Percentiles rank a stretch among this genome's conserved stretches.
phyloP scores from a whole-genome alignment of 2,329 filamentous ascomycete species.

The Emergomyces orientalis region DNA sequence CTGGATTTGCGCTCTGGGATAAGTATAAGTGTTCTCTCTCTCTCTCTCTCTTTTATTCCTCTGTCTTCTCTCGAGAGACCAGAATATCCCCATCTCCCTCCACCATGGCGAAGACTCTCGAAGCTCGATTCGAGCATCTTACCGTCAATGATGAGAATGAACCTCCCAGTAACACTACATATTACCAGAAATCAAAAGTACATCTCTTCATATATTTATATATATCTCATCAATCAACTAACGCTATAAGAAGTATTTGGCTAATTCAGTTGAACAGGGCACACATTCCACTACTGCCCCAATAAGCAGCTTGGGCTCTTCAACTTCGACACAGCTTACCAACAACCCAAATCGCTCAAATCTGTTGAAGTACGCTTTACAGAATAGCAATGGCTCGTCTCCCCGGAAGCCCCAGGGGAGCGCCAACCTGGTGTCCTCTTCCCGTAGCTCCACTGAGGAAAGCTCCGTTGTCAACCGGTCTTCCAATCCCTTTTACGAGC shows the following conservation, averaged over 20 bases:
- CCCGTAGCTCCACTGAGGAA: slow-evolving; percentile 42
- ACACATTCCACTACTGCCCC: slow-evolving; percentile 35
- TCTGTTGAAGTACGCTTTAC: slow-evolving; percentile 75
- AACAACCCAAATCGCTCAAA: slow-evolving; percentile 59
- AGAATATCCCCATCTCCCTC: background rate
- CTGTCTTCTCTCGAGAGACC: background rate
- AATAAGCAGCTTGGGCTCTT: slow-evolving; percentile 18
- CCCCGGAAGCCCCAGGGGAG: slow-evolving; percentile 43
- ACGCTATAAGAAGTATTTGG: background rate
- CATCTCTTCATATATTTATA: background rate
- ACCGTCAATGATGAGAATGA: slow-evolving; percentile 86
- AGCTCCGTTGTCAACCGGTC: slow-evolving; percentile 28
- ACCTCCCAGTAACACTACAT: slow-evolving; percentile 42
- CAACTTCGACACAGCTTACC: slow-evolving; percentile 28
- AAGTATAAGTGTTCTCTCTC: background rate
- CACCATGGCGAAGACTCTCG: slow-evolving; percentile 58
- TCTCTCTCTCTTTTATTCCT: background rate
- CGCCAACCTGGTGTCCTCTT: slow-evolving; percentile 21
- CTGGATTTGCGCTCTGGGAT: background rate
- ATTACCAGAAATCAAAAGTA: slow-evolving; percentile 71
- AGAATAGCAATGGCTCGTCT: slow-evolving; percentile 63
- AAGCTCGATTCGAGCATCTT: slow-evolving; percentile 82
- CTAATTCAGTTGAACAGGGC: slow-evolving; percentile 26
- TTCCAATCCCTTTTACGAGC: slow-evolving; percentile 45
- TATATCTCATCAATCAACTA: background rate